phyloP scores from a whole-genome alignment of 1,284 basidiomycete species.

The Agaricales sp. region DNA sequence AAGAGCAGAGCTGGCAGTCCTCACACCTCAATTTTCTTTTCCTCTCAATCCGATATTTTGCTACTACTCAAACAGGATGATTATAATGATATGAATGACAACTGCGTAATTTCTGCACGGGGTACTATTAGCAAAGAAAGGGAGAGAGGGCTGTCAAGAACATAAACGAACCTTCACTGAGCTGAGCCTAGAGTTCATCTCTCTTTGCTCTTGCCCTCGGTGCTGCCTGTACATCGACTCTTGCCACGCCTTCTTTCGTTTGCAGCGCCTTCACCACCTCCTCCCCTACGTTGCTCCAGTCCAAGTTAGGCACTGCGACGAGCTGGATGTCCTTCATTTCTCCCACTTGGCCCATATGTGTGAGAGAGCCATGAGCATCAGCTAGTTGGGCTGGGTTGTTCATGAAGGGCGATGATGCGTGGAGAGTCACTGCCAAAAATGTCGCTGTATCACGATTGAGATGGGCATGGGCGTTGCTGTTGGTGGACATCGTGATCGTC shows the following conservation, averaged over 20 bases:
- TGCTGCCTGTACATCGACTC: slow-evolving; percentile 21
- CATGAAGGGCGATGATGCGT: slow-evolving; percentile 14
- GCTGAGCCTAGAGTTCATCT: slow-evolving; percentile 11
- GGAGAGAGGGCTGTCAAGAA: too few relatives aligned
- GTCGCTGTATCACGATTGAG: too few relatives aligned
- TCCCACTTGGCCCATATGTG: slow-evolving; percentile 19
- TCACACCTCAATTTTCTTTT: not conserved
- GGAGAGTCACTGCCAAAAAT: slow-evolving; percentile 17
- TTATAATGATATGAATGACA: too few relatives aligned
- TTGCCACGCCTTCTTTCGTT: slow-evolving; percentile 15
- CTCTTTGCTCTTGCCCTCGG: slow-evolving; percentile 17
- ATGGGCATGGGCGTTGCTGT: not conserved
- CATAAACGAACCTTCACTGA: too few relatives aligned
- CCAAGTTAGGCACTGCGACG: slow-evolving; percentile 18
- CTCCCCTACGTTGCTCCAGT: slow-evolving; percentile 14
- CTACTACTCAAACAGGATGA: too few relatives aligned
- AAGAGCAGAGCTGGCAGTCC: not conserved
- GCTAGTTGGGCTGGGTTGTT: slow-evolving; percentile 13
- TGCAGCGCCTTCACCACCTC: slow-evolving; percentile 15
- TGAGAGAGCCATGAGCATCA: slow-evolving; percentile 15
- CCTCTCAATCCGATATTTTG: too few relatives aligned
- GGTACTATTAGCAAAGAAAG: too few relatives aligned
- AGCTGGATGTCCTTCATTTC: slow-evolving; percentile 19
- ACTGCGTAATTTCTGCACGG: too few relatives aligned
- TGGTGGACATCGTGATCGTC: not conserved